Percentiles rank a stretch among this genome's conserved stretches.
Conservation (phyloP, 208 protist species). For the Trypanosoma vivax region DNA sequence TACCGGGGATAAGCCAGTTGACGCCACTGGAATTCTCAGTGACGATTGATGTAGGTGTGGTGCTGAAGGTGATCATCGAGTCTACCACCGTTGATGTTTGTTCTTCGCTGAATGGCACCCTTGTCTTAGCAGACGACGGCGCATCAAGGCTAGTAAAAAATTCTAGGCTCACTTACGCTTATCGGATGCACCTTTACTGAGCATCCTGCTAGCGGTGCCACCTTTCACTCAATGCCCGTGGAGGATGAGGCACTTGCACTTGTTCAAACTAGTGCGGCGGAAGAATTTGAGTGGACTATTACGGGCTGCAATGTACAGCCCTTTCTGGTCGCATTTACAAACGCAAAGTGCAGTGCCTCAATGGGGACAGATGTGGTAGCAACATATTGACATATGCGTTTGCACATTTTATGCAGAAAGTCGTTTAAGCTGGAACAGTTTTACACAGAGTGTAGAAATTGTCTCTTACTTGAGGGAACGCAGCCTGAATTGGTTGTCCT, state of each 20-base stretch:
- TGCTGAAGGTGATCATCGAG: conserved; percentile 20
- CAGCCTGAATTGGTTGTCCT: conserved; percentile 30
- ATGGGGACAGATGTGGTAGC: conserved; percentile 32
- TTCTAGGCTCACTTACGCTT: conserved; percentile 18
- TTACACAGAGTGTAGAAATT: not conserved
- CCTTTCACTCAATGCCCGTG: conserved; percentile 9
- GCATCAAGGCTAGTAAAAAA: conserved; percentile 14
- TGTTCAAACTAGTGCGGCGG: conserved; percentile 13
- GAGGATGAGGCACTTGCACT: conserved; percentile 13
- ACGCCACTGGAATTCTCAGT: conserved; percentile 29
- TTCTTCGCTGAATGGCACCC: conserved; percentile 27
- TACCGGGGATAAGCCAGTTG: conserved; percentile 13
- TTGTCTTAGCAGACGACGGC: conserved; percentile 5
- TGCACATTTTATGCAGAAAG: conserved; percentile 19
- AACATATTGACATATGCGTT: conserved; percentile 25
- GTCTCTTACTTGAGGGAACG: conserved; percentile 14
- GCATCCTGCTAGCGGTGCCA: conserved; percentile 3
- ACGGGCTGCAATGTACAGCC: conserved; percentile 13
- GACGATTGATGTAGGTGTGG: conserved; percentile 13
- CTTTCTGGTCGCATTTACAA: conserved; percentile 22
- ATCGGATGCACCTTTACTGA: conserved; percentile 24
- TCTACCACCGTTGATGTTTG: conserved; percentile 36
- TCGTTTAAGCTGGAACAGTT: not conserved
- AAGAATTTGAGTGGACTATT: conserved; percentile 17
- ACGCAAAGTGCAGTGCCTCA: conserved; percentile 13